These are phyloP conservation scores for Dryadomyces sulphureus DNA, from an alignment of 2,329 filamentous ascomycete genomes.

Conservation along the genomic window DNA sequence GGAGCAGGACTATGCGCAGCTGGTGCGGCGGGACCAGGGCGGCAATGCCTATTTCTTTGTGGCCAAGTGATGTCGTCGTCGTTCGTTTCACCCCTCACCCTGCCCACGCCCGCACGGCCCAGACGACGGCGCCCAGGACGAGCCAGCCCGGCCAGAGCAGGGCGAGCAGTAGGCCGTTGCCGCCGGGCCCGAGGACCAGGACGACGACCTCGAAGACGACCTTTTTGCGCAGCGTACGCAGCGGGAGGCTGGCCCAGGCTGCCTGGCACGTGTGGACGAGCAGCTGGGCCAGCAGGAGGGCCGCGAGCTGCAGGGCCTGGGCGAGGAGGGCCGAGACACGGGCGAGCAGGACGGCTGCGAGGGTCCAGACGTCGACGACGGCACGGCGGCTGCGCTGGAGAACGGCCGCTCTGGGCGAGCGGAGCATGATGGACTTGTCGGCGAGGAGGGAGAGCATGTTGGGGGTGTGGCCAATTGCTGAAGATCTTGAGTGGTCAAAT, in stretches of 20 bases:
- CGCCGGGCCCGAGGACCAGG: conserved; percentile 33
- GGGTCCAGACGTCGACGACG: background rate
- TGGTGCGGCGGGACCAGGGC: conserved; percentile 66
- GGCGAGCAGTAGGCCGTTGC: conserved; percentile 31
- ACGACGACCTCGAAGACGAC: conserved; percentile 32
- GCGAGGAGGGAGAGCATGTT: background rate
- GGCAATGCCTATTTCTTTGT: conserved; percentile 91
- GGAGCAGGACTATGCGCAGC: conserved; percentile 66
- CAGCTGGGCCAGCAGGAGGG: background rate
- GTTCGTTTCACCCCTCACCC: conserved; percentile 14
- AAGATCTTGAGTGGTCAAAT: too few species aligned
- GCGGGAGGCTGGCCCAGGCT: conserved; percentile 3
- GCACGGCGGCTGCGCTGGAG: conserved; percentile 3
- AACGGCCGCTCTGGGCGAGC: background rate
- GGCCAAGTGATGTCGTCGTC: conserved; percentile 17
- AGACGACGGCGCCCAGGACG: conserved; percentile 24
- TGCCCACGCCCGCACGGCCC: conserved; percentile 19
- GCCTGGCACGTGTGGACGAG: background rate
- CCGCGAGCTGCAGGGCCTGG: background rate
- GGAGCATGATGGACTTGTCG: background rate
- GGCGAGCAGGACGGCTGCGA: background rate
- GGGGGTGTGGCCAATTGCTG: too few species aligned
- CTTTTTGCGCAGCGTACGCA: conserved; percentile 9
- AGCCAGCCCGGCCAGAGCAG: conserved; percentile 45
- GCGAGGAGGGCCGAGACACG: background rate